A percentile compares a stretch with the other conserved stretches of the same genome.
phyloP scores from a whole-genome alignment of 1,284 basidiomycete genomes.

The Ustilago cynodontis region DNA sequence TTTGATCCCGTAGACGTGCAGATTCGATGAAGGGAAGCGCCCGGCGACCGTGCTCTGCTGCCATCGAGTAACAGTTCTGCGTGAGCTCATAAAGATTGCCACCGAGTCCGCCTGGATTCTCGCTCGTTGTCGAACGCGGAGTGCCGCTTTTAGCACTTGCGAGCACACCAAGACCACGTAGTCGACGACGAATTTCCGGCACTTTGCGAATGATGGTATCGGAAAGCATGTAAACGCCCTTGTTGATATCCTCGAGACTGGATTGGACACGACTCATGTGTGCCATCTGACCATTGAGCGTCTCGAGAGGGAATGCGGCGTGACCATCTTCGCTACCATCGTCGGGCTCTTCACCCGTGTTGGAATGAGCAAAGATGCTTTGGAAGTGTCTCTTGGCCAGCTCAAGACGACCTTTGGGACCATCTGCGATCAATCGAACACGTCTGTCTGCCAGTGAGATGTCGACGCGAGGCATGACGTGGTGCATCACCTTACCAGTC shows the following conservation, averaged over 20 bases:
- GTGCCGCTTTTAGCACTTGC: constrained; percentile 23
- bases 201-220: constrained; percentile 87
- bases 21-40: constrained; percentile 67
- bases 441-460: constrained; percentile 66
- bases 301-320: constrained; percentile 71
- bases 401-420: constrained; percentile 81
- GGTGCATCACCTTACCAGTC: constrained; percentile 85
- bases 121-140: constrained; percentile 32
- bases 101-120: constrained; percentile 25
- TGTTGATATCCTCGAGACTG: constrained; percentile 89
- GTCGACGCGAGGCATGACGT: constrained; percentile 61
- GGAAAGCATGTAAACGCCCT: constrained; percentile 88
- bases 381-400: constrained; percentile 83
- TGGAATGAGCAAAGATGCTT: constrained; percentile 48
- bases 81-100: constrained; percentile 77
- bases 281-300: constrained; percentile 86
- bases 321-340: constrained; percentile 58
- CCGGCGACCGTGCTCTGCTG: constrained; percentile 78
- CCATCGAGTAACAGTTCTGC: constrained; percentile 95
- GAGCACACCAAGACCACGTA: constrained; percentile 37
- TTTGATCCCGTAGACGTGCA: constrained; percentile 56
- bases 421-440: constrained; percentile 73
- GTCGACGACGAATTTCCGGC: constrained; percentile 52
- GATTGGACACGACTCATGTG: constrained; percentile 90
- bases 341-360: constrained; percentile 44